Conservation (phyloP, 2,329 filamentous ascomycete genomes). For the Pestalotiopsis sp. region DNA sequence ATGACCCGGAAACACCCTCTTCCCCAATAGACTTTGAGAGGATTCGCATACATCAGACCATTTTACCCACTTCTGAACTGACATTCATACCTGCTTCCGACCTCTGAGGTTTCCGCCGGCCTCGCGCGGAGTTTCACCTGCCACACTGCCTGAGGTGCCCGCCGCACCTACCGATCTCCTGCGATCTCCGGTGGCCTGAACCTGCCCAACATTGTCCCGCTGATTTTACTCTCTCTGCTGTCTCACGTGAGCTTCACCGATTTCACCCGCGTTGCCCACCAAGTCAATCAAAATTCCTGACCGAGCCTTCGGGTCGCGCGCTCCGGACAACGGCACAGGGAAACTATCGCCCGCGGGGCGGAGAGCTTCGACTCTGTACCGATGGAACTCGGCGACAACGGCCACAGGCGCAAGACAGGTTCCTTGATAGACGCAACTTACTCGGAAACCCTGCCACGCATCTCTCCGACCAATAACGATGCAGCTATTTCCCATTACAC, state of each 20-base stretch:
- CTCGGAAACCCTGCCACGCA: background rate
- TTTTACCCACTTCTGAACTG: constrained; percentile 8
- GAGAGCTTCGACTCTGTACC: background rate
- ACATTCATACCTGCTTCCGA: constrained; percentile 1
- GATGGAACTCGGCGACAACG: constrained; percentile 2
- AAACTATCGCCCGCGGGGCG: background rate
- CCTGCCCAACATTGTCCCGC: background rate
- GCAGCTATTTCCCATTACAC: background rate
- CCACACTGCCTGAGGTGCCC: background rate
- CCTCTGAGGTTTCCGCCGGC: constrained; percentile 1
- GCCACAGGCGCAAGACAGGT: background rate
- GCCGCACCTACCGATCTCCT: constrained; percentile 2
- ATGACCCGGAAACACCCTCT: background rate
- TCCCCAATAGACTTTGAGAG: background rate
- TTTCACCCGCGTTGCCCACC: background rate
- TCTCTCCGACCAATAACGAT: background rate
- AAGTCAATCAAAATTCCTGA: no score
- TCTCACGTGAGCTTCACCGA: constrained; percentile 7
- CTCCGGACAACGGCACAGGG: background rate
- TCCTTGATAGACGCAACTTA: background rate
- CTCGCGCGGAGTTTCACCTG: constrained; percentile 11
- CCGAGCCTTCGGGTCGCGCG: background rate
- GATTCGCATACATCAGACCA: background rate
- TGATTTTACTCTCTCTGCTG: background rate
- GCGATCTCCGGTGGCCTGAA: constrained; percentile 3